A percentile compares a stretch with the other conserved stretches of the same genome.
These are phyloP conservation scores for Evernia prunastri DNA, from an alignment of 495 filamentous ascomycete species.

Conservation along the genomic window DNA sequence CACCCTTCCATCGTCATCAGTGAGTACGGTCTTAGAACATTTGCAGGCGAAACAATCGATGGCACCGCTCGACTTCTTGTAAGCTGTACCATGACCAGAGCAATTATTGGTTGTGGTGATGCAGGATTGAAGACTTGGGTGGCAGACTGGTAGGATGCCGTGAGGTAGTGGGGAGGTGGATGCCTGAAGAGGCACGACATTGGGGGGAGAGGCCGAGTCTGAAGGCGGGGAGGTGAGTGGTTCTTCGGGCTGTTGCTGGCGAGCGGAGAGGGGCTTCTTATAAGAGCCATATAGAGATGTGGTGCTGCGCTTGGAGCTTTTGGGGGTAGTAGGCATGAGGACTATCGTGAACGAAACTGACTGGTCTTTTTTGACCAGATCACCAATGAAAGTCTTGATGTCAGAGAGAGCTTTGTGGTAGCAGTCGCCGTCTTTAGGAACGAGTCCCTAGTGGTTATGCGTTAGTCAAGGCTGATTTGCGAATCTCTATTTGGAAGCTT, in stretches of 20 bases:
- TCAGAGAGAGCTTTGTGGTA: conserved; percentile 13
- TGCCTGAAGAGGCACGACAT: conserved; percentile 22
- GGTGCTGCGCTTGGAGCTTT: conserved; percentile 16
- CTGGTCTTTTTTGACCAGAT: conserved; percentile 30
- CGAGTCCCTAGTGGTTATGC: conserved; percentile 6
- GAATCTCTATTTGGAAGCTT: neutral
- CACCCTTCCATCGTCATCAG: conserved; percentile 39
- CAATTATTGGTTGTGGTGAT: conserved; percentile 59
- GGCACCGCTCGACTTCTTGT: conserved; percentile 46
- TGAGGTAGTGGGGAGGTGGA: conserved; percentile 25
- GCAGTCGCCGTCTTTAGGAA: conserved; percentile 5
- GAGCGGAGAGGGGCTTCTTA: conserved; percentile 31
- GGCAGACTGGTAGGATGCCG: conserved; percentile 52
- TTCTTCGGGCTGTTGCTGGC: conserved; percentile 31
- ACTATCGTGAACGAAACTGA: conserved; percentile 38
- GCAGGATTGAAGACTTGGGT: conserved; percentile 55
- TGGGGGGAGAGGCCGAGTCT: conserved; percentile 27
- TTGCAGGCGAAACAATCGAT: conserved; percentile 66
- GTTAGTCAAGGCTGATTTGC: neutral
- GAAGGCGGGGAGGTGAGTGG: conserved; percentile 32
- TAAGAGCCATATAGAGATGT: conserved; percentile 30
- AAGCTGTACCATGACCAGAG: conserved; percentile 68
- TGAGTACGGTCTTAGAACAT: conserved; percentile 50
- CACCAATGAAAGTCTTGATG: conserved; percentile 29
- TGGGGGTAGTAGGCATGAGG: conserved; percentile 30